phyloP scores from a whole-genome alignment of 2,329 filamentous ascomycete genomes.

The Thelonectria rubi region DNA sequence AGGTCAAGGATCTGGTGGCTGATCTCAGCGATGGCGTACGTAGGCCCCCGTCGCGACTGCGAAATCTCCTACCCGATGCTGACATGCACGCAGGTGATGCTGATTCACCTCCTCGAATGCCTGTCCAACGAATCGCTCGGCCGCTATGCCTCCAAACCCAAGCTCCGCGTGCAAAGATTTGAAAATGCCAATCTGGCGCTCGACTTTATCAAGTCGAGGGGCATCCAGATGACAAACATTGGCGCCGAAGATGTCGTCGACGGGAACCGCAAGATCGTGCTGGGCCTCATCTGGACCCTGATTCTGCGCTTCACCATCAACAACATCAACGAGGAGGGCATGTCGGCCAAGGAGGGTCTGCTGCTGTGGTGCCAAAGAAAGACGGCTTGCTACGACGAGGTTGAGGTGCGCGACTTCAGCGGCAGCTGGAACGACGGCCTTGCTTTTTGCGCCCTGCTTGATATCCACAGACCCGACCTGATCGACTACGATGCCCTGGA shows the following conservation, averaged over 20 bases:
- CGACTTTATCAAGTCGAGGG: slow-evolving; percentile 88
- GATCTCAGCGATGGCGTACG: slow-evolving; percentile 94
- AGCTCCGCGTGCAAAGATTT: slow-evolving; percentile 94
- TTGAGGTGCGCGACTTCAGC: slow-evolving; percentile 95
- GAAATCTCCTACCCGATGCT: slow-evolving; percentile 29
- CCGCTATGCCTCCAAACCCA: slow-evolving; percentile 95
- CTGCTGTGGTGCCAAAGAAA: slow-evolving; percentile 98
- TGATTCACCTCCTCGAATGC: slow-evolving; percentile 97
- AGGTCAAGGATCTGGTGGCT: slow-evolving; percentile 85
- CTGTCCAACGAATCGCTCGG: slow-evolving; percentile 94
- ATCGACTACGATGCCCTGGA: slow-evolving; percentile 97
- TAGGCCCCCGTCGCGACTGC: slow-evolving; percentile 39
- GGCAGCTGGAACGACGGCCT: slow-evolving; percentile 96
- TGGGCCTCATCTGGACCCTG: slow-evolving; percentile 97
- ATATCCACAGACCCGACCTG: slow-evolving; percentile 95
- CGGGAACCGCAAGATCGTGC: slow-evolving; percentile 95
- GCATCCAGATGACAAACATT: slow-evolving; percentile 98
- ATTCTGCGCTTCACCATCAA: slow-evolving; percentile 98
- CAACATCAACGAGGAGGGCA: slow-evolving; percentile 97
- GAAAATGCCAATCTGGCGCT: slow-evolving; percentile 98
- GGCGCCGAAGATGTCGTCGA: slow-evolving; percentile 98
- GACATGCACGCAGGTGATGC: slow-evolving; percentile 73
- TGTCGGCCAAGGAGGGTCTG: slow-evolving; percentile 96
- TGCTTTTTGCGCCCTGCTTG: slow-evolving; percentile 93
- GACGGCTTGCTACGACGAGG: slow-evolving; percentile 97